Percentiles rank a stretch among this genome's conserved stretches.
Evolutionary conservation across 2,329 filamentous ascomycete genomes (phyloP).

Genomic region (Neurospora sp.): DNA sequence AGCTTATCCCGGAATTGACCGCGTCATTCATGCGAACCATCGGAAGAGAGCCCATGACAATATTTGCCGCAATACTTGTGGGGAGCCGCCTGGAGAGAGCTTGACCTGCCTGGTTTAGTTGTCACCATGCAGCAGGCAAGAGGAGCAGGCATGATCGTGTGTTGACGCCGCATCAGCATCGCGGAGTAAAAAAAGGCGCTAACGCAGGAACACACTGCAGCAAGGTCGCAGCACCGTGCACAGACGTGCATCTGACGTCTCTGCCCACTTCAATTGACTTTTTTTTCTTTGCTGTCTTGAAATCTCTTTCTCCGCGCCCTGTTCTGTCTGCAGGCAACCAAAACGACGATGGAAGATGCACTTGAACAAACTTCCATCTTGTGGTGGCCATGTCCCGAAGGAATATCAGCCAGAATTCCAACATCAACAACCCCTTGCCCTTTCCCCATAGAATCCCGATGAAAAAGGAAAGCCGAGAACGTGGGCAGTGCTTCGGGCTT

Average conservation of each 20-base stretch:
- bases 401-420: neutral
- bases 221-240: neutral
- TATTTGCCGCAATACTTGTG: neutral
- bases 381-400: neutral
- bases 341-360: neutral
- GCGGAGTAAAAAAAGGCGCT: neutral
- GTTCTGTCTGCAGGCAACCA: neutral
- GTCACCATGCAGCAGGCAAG: neutral
- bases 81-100: neutral
- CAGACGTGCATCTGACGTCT: neutral
- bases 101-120: neutral
- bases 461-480: neutral
- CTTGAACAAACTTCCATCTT: neutral
- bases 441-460: neutral
- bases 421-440: neutral
- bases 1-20: neutral
- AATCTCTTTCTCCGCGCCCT: neutral
- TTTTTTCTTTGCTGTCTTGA: neutral
- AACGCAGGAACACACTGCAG: neutral
- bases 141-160: neutral
- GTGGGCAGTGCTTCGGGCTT: neutral
- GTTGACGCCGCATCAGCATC: neutral
- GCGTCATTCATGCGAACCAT: neutral
- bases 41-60: neutral
- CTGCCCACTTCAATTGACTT: neutral